phyloP scores from a whole-genome alignment of 306 rosid species.

The Neltuma alba region DNA sequence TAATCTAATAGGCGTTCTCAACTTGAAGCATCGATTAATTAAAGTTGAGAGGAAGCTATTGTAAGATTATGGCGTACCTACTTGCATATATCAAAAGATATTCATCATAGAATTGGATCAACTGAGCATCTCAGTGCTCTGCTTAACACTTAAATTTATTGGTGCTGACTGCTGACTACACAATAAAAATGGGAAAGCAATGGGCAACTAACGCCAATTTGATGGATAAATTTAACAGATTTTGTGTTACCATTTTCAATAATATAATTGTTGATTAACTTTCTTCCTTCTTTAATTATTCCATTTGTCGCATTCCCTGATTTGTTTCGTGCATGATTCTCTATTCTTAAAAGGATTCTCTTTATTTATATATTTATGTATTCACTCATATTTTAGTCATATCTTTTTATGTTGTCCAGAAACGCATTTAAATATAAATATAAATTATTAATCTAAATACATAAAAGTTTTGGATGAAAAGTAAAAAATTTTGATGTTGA shows the following conservation, averaged over 20 bases:
- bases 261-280: background rate
- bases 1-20: slow-evolving; percentile 31
- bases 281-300: background rate
- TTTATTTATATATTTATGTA: background rate
- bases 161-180: background rate
- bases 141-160: slow-evolving; percentile 17
- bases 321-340: background rate
- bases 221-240: background rate
- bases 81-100: slow-evolving; percentile 33
- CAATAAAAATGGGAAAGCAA: slow-evolving; percentile 25
- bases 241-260: background rate
- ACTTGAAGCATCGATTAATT: slow-evolving; percentile 32
- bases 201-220: background rate
- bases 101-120: slow-evolving; percentile 42
- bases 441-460: no score
- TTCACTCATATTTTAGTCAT: background rate
- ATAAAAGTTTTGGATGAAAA: no score
- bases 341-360: background rate
- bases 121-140: slow-evolving; percentile 35
- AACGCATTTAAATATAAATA: no score
- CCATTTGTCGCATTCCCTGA: background rate
- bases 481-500: no score
- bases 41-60: slow-evolving; percentile 46
- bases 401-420: no score
- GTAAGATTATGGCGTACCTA: no score